Evolutionary conservation across 306 rosid genomes (phyloP), one percentile per base, ranked within the genome.

Genomic region (Corylus heterophylla): DNA sequence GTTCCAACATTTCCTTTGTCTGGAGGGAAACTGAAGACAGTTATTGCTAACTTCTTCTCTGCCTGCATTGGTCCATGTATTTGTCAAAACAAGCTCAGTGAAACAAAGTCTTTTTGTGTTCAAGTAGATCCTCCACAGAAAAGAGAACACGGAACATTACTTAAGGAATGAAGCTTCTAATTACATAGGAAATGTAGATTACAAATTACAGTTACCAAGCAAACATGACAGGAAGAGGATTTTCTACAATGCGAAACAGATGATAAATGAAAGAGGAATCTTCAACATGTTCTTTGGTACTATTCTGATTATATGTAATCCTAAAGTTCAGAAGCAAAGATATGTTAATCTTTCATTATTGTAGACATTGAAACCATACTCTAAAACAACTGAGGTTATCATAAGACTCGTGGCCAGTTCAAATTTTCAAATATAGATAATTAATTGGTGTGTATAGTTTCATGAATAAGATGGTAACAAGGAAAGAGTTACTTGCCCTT

Each of bases 1-100:
- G 94, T 92, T 85, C 99, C 99, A 11, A 96, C 96, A 80, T 96
- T 96, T 80, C 99, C 99, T 85, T 96, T 96, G 88, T 96, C 99
- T 20, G 99, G 99, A 37, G 99, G 99, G 88, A 93, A 96, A 80
- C 99, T 96, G 90, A 96, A 96, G 80, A 96, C 96, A 0, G 99
- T 96, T 75, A 96, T 90, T 12, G 99, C 99, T 50, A 93, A 75
- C 85, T 61, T 96, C 88, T 96, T 96, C 85, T 87, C 96, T 18
- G 80, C 88, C 98, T 96, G 94, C 81, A 81, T 49, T 71, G 76
- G 71, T 56, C 51, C 74, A 79, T 45, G 79, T 11, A 75, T 29
- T 76, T 42, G 51, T 73, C 73, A 39, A 16, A 74, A 74, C 27
- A 74, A 78, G 64, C 48, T 76, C 73, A 78, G 58, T 47, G 72